Evolutionary conservation across 495 filamentous ascomycete genomes (phyloP), one percentile per base, ranked within the genome.

Genomic region (Penicillium lagena): DNA sequence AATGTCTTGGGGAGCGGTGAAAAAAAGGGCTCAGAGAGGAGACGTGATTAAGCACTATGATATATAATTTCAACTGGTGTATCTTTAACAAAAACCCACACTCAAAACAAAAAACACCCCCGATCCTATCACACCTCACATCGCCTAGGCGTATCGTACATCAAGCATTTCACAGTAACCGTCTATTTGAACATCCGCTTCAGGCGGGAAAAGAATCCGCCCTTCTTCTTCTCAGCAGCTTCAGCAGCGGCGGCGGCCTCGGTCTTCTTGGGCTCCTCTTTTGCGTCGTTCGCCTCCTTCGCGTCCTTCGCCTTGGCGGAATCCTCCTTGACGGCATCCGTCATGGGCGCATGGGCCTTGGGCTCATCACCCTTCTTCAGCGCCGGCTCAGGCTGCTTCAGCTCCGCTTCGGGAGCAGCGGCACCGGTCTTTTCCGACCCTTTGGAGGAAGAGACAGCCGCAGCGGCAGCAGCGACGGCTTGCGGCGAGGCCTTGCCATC

Each of bases 321-420:
- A 34, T 72, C 77, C 14, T 66, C 66, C 32, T 66, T 66, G 32
- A 55, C 59, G 29, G 72, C 67, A 67, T 83, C 81, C 78, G 85
- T 85, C 45, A 79, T 76, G 31, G 76, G 55, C 32, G 39, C 11
- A 27, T 41, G 35, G 17, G 51, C 30, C 36, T 45, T 30, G 42
- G 54, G 46, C 49, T 55, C 54, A 29, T 60, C 49, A 13, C 45
- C 54, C 12, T 54, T 51, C 51, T 55, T 55, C 32, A 50, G 10
- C 22, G 46, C 58, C 15, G 58, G 51, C 47, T 60, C 58, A 12
- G 46, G 54, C 53, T 60, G 58, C 51, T 60, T 48, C 5, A 37
- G 46, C 43, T 61, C 55, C 28, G 45, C 36, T 28, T 57, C 63
- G 8, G 44, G 27, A 1, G 47, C 44, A 14, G 46, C 53, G 12